Conservation (phyloP, 2,329 filamentous ascomycete species). For the Chrysoporthe cubensis region DNA sequence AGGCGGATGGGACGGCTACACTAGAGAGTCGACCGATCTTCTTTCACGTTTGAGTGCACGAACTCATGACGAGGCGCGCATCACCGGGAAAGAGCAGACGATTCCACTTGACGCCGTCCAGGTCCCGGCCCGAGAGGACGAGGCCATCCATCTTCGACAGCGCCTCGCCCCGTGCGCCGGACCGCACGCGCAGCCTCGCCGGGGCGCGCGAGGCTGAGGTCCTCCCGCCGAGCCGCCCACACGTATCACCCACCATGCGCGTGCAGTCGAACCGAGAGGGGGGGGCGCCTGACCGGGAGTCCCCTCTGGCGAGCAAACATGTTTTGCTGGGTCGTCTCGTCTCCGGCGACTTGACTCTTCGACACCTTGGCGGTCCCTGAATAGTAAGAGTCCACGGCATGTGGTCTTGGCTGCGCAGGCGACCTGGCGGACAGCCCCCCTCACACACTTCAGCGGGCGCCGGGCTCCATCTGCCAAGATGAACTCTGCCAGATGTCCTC, state of each 20-base stretch:
- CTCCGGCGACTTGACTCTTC: conserved; percentile 17
- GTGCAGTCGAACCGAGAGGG: conserved; percentile 20
- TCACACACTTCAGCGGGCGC: background rate
- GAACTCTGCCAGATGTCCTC: background rate
- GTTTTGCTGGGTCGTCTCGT: conserved; percentile 8
- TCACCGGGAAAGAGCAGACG: background rate
- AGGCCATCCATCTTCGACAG: background rate
- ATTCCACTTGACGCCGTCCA: background rate
- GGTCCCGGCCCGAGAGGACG: background rate
- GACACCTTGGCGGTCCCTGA: conserved; percentile 29
- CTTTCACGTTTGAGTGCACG: conserved; percentile 16
- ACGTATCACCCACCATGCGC: conserved; percentile 1
- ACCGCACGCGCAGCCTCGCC: conserved; percentile 7
- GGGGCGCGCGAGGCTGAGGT: background rate
- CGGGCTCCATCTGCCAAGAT: background rate
- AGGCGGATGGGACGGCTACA: conserved; percentile 15
- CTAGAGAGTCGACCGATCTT: conserved; percentile 27
- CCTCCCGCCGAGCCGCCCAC: background rate
- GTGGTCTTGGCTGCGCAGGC: conserved; percentile 22
- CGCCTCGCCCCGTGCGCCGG: background rate
- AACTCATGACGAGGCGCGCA: background rate
- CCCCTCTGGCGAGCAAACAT: too few relatives aligned
- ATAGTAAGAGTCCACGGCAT: conserved; percentile 23
- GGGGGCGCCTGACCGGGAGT: too few relatives aligned
- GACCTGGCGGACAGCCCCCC: background rate